Evolutionary conservation across 495 filamentous ascomycete genomes (phyloP), one percentile per base, ranked within the genome.

Genomic region (Podospora australis): DNA sequence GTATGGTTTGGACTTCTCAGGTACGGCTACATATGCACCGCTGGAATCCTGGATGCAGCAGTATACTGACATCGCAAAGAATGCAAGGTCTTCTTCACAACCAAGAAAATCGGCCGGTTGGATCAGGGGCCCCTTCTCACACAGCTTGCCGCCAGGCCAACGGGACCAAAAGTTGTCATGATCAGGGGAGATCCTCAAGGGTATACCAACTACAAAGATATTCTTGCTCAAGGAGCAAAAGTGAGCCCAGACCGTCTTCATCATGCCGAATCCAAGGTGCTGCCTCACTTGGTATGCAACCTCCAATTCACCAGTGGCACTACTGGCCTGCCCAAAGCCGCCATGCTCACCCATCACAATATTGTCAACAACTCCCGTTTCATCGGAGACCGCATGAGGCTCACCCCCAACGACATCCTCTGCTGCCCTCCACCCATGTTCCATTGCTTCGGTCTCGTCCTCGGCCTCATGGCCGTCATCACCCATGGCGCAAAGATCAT

Each of bases 321-420:
- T 13, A 87, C 83, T 0, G 83, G 83, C 2, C 76, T 78, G 21
- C 83, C 83, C 30, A 86, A 87, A 53, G 82, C 82, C 3, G 81
- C 82, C n/a, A 86, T 85, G 81, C 68, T 87, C 46, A 85, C 82
- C 1, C 83, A 87, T 53, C 71, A 80, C 60, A 84, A 83, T 65
- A 68, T 86, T 24, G 72, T 86, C 19, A 86, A 87, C 60, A 87
- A 87, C 58, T 73, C 80, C 7, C 76, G 78, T 30, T 85, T 83
- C 64, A 82, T 87, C 42, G 83, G 82, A 38, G 78, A 84, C 55
- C 78, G 83, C 52, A 82, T 87, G 79, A 65, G 70, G 4, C 70
- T 87, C 4, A 79, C 78, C 2, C 72, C 78, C 1, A 68, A 71
- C 52, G 82, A 86, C 61, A 67, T 77, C 28, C 70, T 87, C 26